Evolutionary conservation across 441 rosid species (phyloP).

Genomic region (Adansonia grandidieri): DNA sequence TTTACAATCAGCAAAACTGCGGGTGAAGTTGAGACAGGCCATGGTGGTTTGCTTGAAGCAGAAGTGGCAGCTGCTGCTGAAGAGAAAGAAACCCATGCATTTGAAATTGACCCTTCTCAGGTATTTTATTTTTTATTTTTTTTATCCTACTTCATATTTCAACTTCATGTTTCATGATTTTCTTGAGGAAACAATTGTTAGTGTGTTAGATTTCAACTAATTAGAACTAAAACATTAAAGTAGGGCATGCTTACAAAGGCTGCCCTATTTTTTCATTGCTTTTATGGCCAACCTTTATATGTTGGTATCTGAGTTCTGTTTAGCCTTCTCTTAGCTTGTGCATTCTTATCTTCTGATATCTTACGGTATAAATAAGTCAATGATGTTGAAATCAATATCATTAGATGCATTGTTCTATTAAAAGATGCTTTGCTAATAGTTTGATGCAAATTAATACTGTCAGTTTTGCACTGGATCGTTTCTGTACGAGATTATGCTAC

Average conservation of each 20-base stretch:
- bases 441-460: neutral
- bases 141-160: neutral
- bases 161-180: constrained; percentile 1
- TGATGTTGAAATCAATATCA: neutral
- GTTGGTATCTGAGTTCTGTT: neutral
- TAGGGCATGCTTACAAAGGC: neutral
- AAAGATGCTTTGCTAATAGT: neutral
- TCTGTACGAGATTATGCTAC: neutral
- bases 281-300: neutral
- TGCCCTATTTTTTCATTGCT: neutral
- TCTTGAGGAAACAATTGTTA: neutral
- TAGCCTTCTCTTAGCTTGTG: neutral
- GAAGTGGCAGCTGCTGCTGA: constrained; percentile 90
- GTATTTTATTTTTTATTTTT: constrained; percentile 22
- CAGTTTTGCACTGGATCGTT: neutral
- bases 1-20: constrained; percentile 72
- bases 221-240: constrained; percentile 3
- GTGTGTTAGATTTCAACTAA: neutral
- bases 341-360: neutral
- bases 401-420: neutral
- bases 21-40: constrained; percentile 70
- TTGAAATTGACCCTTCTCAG: constrained; percentile 89
- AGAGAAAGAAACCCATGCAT: constrained; percentile 90
- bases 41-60: constrained; percentile 78
- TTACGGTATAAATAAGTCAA: neutral